These are phyloP conservation scores for Pseudogymnoascus sp. DNA, from an alignment of 2,329 filamentous ascomycete genomes.

Conservation along the genomic window DNA sequence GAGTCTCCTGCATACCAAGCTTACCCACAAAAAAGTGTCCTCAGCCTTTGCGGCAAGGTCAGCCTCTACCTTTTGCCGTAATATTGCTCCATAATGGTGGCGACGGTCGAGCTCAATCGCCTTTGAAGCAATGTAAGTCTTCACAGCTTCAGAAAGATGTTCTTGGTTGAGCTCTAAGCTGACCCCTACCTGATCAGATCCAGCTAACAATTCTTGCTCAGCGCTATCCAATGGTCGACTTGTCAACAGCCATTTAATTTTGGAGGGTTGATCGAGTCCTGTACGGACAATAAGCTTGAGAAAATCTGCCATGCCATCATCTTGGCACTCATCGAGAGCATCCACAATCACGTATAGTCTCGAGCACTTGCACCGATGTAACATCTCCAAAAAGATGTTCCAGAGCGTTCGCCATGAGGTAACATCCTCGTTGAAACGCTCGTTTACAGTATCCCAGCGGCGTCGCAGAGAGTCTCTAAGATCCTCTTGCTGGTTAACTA, in stretches of 20 bases:
- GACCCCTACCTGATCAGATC: constrained; percentile 19
- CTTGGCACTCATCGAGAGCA: constrained; percentile 18
- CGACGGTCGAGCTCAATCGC: constrained; percentile 18
- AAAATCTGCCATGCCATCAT: constrained; percentile 6
- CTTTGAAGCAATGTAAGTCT: constrained; percentile 20
- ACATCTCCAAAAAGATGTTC: constrained; percentile 12
- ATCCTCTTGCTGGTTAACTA: neutral
- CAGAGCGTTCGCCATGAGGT: constrained; percentile 12
- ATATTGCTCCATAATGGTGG: constrained; percentile 14
- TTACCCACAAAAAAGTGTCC: constrained; percentile 26
- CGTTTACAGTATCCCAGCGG: constrained; percentile 7
- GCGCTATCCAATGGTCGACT: constrained; percentile 24
- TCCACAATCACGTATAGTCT: constrained; percentile 17
- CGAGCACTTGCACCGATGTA: constrained; percentile 8
- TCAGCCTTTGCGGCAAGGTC: constrained; percentile 18
- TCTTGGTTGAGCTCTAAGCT: constrained; percentile 20
- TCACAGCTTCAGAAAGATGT: constrained; percentile 18
- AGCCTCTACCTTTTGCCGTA: constrained; percentile 13
- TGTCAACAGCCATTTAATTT: constrained; percentile 28
- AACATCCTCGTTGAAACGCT: neutral
- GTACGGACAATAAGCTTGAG: constrained; percentile 11
- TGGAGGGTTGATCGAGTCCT: constrained; percentile 19
- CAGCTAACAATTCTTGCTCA: constrained; percentile 21
- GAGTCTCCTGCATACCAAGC: constrained; percentile 25
- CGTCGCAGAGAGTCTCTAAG: neutral